phyloP scores from a whole-genome alignment of 2,329 filamentous ascomycete genomes.

The Fusarium sp. region DNA sequence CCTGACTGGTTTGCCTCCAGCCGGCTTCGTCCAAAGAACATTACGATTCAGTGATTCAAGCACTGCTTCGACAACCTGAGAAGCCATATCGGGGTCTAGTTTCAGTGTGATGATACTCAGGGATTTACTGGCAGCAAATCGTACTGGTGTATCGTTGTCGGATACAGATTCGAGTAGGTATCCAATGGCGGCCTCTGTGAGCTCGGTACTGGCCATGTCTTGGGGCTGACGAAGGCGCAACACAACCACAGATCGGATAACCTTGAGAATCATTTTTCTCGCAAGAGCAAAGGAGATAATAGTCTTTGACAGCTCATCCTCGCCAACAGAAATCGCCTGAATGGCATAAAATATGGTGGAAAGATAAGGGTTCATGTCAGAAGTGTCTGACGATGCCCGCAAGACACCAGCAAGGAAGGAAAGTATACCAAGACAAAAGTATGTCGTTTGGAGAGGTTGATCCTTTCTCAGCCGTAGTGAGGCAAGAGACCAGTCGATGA shows the following conservation, averaged over 20 bases:
- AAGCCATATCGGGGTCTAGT: conserved; percentile 81
- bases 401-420: conserved; percentile 83
- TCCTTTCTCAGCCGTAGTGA: conserved; percentile 62
- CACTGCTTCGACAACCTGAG: conserved; percentile 88
- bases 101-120: conserved; percentile 87
- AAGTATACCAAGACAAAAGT: conserved; percentile 81
- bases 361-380: conserved; percentile 77
- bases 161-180: conserved; percentile 80
- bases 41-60: conserved; percentile 74
- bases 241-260: conserved; percentile 78
- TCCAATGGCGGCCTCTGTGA: conserved; percentile 84
- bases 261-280: conserved; percentile 85
- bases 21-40: conserved; percentile 63
- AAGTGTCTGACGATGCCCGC: conserved; percentile 74
- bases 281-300: conserved; percentile 81
- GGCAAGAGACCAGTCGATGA: conserved; percentile 77
- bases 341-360: conserved; percentile 73
- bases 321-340: conserved; percentile 65
- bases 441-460: conserved; percentile 63
- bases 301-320: conserved; percentile 59
- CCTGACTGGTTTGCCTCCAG: conserved; percentile 53
- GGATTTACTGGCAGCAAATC: conserved; percentile 91
- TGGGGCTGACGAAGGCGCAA: conserved; percentile 68
- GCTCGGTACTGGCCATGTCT: conserved; percentile 58
- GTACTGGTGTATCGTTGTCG: conserved; percentile 91